Conservation (phyloP, 23 red algal genomes). For the Porphyridium purpureum region DNA sequence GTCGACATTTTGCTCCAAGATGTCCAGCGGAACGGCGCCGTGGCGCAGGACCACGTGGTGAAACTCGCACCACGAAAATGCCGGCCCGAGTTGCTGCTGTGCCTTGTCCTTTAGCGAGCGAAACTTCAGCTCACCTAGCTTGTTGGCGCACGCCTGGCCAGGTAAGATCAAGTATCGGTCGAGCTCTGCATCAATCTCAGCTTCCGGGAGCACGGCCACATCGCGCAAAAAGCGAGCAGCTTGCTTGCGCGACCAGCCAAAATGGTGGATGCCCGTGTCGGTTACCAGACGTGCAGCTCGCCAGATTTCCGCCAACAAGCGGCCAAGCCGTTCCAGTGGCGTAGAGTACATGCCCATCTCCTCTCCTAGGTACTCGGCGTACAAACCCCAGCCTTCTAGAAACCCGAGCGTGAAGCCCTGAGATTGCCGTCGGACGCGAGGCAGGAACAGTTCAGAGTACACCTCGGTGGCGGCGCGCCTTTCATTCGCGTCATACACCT, state of each 20-base stretch:
- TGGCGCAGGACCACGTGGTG: conserved; percentile 1
- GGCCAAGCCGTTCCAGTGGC: conserved; percentile 1
- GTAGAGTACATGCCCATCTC: conserved; percentile 5
- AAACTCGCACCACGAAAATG: conserved; percentile 5
- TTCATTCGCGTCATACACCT: too few species aligned
- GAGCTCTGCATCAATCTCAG: conserved; percentile 9
- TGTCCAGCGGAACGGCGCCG: conserved; percentile 1
- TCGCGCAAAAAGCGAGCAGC: conserved; percentile 4
- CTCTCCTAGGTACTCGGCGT: conserved; percentile 12
- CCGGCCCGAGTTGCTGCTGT: background rate
- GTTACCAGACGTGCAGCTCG: conserved; percentile 7
- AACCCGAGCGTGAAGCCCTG: conserved; percentile 10
- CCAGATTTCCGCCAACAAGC: conserved; percentile 14
- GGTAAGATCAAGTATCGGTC: conserved; percentile 10
- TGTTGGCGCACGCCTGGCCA: conserved; percentile 10
- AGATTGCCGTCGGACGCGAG: conserved; percentile 1
- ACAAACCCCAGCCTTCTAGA: conserved; percentile 12
- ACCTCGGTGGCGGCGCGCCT: too few species aligned
- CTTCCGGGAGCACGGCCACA: conserved; percentile 3
- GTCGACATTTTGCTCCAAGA: conserved; percentile 5
- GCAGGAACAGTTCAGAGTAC: too few species aligned
- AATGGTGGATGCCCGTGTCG: conserved; percentile 6
- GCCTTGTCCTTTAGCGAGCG: background rate
- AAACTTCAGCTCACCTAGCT: conserved; percentile 13
- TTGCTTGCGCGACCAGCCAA: conserved; percentile 3